Evolutionary conservation across 2,329 filamentous ascomycete genomes (phyloP).

Genomic region (Cordyceps fumosorosea): DNA sequence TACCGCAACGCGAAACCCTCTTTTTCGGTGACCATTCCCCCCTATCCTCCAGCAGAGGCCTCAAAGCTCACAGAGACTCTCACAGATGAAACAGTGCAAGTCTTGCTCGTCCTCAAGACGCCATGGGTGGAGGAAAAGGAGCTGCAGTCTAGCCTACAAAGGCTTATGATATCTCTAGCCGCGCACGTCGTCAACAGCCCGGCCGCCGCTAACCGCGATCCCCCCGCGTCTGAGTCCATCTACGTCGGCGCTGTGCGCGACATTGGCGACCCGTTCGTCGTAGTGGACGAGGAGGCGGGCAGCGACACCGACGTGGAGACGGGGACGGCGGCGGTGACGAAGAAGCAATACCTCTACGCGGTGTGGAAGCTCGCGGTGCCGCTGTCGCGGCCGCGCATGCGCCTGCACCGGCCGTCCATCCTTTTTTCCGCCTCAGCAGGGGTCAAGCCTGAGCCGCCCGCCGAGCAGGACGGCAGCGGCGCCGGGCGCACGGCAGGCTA

Average conservation of each 20-base stretch:
- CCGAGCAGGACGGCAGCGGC: constrained; percentile 18
- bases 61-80: constrained; percentile 19
- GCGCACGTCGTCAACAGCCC: constrained; percentile 56
- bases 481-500: constrained; percentile 49
- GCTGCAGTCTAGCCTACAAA: constrained; percentile 52
- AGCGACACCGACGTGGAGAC: constrained; percentile 15
- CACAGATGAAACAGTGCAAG: constrained; percentile 65
- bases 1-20: constrained; percentile 57
- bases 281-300: constrained; percentile 35
- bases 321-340: constrained; percentile 4
- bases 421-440: constrained; percentile 58
- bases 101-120: constrained; percentile 62
- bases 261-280: constrained; percentile 42
- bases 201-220: constrained; percentile 37
- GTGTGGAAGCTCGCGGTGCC: constrained; percentile 57
- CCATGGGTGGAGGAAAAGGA: constrained; percentile 51
- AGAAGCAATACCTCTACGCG: constrained; percentile 40
- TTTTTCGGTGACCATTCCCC: constrained; percentile 56
- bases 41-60: neutral
- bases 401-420: constrained; percentile 59
- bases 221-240: constrained; percentile 47
- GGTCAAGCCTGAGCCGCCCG: constrained; percentile 42
- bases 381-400: constrained; percentile 52
- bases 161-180: constrained; percentile 61
- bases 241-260: constrained; percentile 48